Percentiles rank a stretch among this genome's conserved stretches.
These are phyloP conservation scores for Globisporangium echinulatum DNA, from an alignment of 352 stramenopile species.

Conservation along the genomic window DNA sequence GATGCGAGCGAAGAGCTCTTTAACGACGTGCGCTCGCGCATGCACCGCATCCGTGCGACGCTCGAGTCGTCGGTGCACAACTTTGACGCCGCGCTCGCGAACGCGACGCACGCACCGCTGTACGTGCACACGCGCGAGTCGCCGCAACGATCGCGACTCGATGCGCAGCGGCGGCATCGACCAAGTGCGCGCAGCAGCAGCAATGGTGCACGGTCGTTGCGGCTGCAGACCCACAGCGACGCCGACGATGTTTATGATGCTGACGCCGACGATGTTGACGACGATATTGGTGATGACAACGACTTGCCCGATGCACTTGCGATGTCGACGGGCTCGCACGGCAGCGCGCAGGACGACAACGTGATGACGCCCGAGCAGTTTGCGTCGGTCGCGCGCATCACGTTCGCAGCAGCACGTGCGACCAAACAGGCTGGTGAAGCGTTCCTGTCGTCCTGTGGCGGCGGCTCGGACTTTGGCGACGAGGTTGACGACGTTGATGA, in stretches of 20 bases:
- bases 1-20: constrained; percentile 28
- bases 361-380: constrained; percentile 47
- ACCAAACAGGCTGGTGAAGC: constrained; percentile 39
- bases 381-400: constrained; percentile 50
- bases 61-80: constrained; percentile 39
- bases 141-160: not conserved
- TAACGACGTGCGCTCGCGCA: constrained; percentile 51
- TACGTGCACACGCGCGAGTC: not conserved
- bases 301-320: not conserved
- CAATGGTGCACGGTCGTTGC: not conserved
- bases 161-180: not conserved
- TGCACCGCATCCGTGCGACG: constrained; percentile 43
- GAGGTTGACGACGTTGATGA: not conserved
- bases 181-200: constrained; percentile 5
- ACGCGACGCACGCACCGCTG: constrained; percentile 29
- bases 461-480: not conserved
- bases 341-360: constrained; percentile 14
- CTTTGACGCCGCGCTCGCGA: constrained; percentile 35
- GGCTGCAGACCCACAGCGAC: not conserved
- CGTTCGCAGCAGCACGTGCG: constrained; percentile 26
- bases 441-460: constrained; percentile 18
- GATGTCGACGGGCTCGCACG: not conserved
- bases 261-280: not conserved
- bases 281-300: not conserved
- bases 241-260: not conserved